Evolutionary conservation across 2,329 filamentous ascomycete species (phyloP).

Genomic region (Cladosporium sp.): DNA sequence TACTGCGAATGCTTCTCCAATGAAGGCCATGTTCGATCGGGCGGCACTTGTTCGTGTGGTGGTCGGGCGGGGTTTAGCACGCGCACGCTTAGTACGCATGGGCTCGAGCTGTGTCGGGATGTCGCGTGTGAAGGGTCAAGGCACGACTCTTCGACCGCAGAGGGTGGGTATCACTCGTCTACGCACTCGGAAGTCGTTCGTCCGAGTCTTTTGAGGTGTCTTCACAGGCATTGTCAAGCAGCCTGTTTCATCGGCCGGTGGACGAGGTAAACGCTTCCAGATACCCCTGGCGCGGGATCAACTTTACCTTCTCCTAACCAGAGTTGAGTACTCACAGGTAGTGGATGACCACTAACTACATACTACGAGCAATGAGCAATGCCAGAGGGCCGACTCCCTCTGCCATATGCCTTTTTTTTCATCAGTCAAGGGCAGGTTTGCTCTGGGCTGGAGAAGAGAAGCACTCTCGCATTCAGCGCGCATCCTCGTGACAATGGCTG

Average conservation of each 20-base stretch:
- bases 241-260: neutral
- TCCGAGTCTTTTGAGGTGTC: neutral
- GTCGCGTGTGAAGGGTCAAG: neutral
- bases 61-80: conserved; percentile 1
- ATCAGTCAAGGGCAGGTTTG: neutral
- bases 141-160: conserved; percentile 2
- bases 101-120: neutral
- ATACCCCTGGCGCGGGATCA: neutral
- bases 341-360: neutral
- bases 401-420: conserved; percentile 13
- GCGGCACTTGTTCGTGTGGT: conserved; percentile 12
- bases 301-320: neutral
- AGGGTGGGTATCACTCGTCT: neutral
- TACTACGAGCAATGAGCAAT: neutral
- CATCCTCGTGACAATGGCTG: neutral
- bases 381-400: conserved; percentile 13
- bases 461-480: neutral
- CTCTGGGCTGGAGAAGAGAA: conserved; percentile 7
- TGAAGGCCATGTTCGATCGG: conserved; percentile 13
- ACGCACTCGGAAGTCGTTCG: conserved; percentile 3
- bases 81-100: conserved; percentile 4
- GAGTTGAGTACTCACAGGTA: neutral
- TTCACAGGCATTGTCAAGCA: neutral
- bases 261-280: neutral
- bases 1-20: neutral